Base-by-base conservation (phyloP, 352 stramenopile genomes). In the Pythium inflatum region DNA sequence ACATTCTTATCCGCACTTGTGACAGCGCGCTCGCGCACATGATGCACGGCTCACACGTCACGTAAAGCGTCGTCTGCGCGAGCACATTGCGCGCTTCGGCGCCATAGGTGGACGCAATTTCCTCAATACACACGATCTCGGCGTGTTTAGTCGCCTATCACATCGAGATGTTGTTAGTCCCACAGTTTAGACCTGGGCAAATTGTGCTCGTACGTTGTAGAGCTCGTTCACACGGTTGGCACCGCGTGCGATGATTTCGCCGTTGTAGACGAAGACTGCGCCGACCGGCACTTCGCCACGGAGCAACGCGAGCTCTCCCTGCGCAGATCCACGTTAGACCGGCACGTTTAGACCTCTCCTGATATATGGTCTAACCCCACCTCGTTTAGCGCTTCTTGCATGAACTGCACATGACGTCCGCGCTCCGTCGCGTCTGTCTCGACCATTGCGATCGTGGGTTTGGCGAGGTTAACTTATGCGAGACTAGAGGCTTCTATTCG, bases 41-140 rank as follows among this genome's bases (percentile, higher is more conserved):
- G 66, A 98, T 98, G 72, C 94, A 98, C 6, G 94, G 94, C 77
- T 98, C 94, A 38, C 91, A 97, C 11, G 94, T 98, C 43, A 98
- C 93, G 68, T 94, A 95, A 36, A 95, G 74, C 51, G 76, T 85
- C 49, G 81, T 88, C 30, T 90, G 65, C 2, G 78, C 73, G 31
- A 95, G 72, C 27, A 93, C 71, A 16, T 81, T 54, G 7, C 25
- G 62, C 28, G 85, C 77, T 25, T 80, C 51, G 8, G 80, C 71
- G 20, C 83, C 79, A 48, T 80, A 82, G 13, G 59, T 65, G 2
- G 68, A 62, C 24, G 92, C 79, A 63, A 97, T 90, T 33, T 80
- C 70, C 55, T 97, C 84, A 33, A 98, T 96, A 6, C 90, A 90
- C 20, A 98, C 92, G 27, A 98, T 81, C 73, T 98, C 93, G 18